phyloP scores from a whole-genome alignment of 768 basidiomycete genomes.

The Royoungia palumana region DNA sequence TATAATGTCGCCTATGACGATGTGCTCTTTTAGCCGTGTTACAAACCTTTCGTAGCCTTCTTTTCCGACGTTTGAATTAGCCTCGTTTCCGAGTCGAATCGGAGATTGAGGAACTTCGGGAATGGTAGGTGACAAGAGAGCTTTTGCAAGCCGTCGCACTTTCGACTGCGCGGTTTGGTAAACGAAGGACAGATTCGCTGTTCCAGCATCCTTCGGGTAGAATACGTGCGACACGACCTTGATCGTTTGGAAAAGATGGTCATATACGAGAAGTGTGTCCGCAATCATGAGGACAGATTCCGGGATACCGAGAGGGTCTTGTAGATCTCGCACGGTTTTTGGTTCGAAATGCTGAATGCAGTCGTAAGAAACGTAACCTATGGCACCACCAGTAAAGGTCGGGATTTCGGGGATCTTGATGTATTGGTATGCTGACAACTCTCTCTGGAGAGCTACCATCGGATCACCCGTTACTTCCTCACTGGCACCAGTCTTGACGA shows the following conservation, averaged over 20 bases:
- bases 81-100: conserved; percentile 58
- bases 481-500: conserved; percentile 82
- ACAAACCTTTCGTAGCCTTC: conserved; percentile 90
- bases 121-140: conserved; percentile 48
- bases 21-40: conserved; percentile 88
- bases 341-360: conserved; percentile 97
- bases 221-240: conserved; percentile 97
- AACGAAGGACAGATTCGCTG: conserved; percentile 72
- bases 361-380: conserved; percentile 97
- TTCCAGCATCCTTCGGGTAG: conserved; percentile 64
- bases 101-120: conserved; percentile 69
- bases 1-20: conserved; percentile 95
- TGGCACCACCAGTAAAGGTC: conserved; percentile 95
- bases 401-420: conserved; percentile 88
- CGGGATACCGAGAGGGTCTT: conserved; percentile 83
- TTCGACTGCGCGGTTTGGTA: conserved; percentile 86
- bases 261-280: conserved; percentile 93
- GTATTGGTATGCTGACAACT: conserved; percentile 83
- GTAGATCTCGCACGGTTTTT: conserved; percentile 71
- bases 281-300: conserved; percentile 97
- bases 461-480: conserved; percentile 88
- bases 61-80: conserved; percentile 89
- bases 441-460: conserved; percentile 75
- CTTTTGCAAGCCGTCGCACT: conserved; percentile 74
- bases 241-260: conserved; percentile 92